These are phyloP conservation scores for Pisolithus tinctorius DNA, from an alignment of 768 basidiomycete genomes.

Conservation along the genomic window DNA sequence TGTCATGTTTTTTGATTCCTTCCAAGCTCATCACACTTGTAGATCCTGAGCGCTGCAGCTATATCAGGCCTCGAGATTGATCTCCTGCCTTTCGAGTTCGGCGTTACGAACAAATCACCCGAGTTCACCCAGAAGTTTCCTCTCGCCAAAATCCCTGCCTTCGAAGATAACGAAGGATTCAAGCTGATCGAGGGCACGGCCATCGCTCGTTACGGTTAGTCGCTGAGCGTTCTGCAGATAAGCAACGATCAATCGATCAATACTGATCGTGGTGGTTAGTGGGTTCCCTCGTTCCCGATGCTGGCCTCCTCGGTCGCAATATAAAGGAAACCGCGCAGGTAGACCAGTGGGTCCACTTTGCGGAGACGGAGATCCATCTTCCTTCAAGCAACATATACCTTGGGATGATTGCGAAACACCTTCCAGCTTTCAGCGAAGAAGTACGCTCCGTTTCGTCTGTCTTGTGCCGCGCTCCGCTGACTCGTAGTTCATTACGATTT, in stretches of 20 bases:
- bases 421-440: not conserved
- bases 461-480: not conserved
- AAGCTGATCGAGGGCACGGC: too few species aligned
- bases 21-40: not conserved
- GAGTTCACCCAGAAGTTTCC: too few species aligned
- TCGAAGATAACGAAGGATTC: too few species aligned
- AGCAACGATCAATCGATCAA: slow-evolving; percentile 13
- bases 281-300: slow-evolving; percentile 4
- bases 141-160: too few species aligned
- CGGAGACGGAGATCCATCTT: slow-evolving; percentile 8
- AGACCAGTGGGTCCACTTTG: slow-evolving; percentile 18
- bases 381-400: not conserved
- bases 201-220: not conserved
- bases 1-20: not conserved
- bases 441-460: not conserved
- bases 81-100: not conserved
- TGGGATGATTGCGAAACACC: not conserved
- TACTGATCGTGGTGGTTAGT: slow-evolving; percentile 2
- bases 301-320: not conserved
- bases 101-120: slow-evolving; percentile 7
- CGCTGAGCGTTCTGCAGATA: slow-evolving; percentile 10
- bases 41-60: slow-evolving; percentile 19
- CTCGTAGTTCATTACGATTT: not conserved
- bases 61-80: slow-evolving; percentile 10
- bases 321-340: slow-evolving; percentile 5